These are phyloP conservation scores for Purpureocillium lavendulum DNA, from an alignment of 2,329 filamentous ascomycete genomes.

Conservation along the genomic window DNA sequence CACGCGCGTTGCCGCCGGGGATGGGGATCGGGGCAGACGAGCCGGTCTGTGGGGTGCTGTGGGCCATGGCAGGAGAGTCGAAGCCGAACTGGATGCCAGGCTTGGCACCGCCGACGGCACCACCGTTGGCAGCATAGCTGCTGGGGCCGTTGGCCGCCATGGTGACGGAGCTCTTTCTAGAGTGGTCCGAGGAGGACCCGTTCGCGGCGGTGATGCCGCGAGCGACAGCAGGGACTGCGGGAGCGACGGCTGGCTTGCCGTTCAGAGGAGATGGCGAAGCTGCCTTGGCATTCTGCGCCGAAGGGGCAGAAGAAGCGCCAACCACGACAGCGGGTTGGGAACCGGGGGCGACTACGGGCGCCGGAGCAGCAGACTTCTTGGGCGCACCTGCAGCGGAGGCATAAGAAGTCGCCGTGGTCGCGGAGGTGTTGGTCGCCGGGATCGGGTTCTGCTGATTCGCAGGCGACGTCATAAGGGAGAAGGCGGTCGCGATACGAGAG, in stretches of 20 bases:
- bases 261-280: constrained; percentile 73
- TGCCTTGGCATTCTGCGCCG: constrained; percentile 51
- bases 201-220: constrained; percentile 59
- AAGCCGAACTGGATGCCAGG: constrained; percentile 76
- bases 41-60: constrained; percentile 56
- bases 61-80: constrained; percentile 57
- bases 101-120: constrained; percentile 47
- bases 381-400: constrained; percentile 56
- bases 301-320: constrained; percentile 41
- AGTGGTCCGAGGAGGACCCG: constrained; percentile 64
- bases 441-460: constrained; percentile 44
- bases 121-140: constrained; percentile 71
- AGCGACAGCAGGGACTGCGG: constrained; percentile 58
- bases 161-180: constrained; percentile 81
- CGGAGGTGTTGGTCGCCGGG: constrained; percentile 49
- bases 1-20: constrained; percentile 56
- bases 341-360: constrained; percentile 53
- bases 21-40: constrained; percentile 52
- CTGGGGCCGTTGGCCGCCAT: constrained; percentile 78
- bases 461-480: constrained; percentile 52
- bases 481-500: constrained; percentile 17
- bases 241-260: constrained; percentile 66
- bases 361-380: constrained; percentile 53
- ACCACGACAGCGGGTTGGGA: constrained; percentile 45
- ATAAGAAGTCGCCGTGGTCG: constrained; percentile 54